Conservation (phyloP, 1,284 basidiomycete genomes). For the Psilocybe mexicana region DNA sequence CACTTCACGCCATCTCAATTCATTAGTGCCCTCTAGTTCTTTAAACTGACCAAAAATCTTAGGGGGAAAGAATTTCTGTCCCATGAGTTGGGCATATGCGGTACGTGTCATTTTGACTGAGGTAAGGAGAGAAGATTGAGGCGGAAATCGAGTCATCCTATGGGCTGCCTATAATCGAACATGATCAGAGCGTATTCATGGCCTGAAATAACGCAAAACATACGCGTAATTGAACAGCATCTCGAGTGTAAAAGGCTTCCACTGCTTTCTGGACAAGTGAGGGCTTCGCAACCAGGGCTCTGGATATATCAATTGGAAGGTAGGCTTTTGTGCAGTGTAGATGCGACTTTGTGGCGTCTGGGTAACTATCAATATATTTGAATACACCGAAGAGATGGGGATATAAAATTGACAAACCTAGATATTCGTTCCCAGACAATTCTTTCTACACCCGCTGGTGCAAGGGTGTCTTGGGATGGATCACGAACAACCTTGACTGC, state of each 20-base stretch:
- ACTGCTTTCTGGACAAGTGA: slow-evolving; percentile 82
- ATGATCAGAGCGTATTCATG: neutral
- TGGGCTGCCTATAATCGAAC: slow-evolving; percentile 64
- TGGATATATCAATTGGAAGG: slow-evolving; percentile 78
- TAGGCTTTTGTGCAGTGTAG: slow-evolving; percentile 81
- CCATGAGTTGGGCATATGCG: slow-evolving; percentile 89
- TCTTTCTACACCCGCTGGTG: slow-evolving; percentile 59
- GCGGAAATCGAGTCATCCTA: slow-evolving; percentile 87
- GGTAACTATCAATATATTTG: slow-evolving; percentile 55
- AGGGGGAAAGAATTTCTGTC: slow-evolving; percentile 92
- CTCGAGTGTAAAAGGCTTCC: slow-evolving; percentile 92
- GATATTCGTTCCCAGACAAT: slow-evolving; percentile 69
- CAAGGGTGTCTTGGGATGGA: slow-evolving; percentile 50
- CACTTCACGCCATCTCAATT: slow-evolving; percentile 78
- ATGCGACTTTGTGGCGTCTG: slow-evolving; percentile 66
- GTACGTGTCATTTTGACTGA: slow-evolving; percentile 81
- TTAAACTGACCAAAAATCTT: slow-evolving; percentile 83
- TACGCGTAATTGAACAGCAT: slow-evolving; percentile 85
- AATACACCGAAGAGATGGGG: slow-evolving; percentile 14
- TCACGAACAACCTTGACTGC: slow-evolving; percentile 70
- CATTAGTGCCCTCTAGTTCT: slow-evolving; percentile 58
- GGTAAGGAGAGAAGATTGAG: slow-evolving; percentile 59
- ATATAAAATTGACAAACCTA: slow-evolving; percentile 39
- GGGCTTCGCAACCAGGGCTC: slow-evolving; percentile 65
- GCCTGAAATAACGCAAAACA: slow-evolving; percentile 25